A percentile compares a stretch with the other conserved stretches of the same genome.
These are phyloP conservation scores for Dendrocalamus latiflorus DNA, from an alignment of 202 grass and related monocot species.

Conservation along the genomic window DNA sequence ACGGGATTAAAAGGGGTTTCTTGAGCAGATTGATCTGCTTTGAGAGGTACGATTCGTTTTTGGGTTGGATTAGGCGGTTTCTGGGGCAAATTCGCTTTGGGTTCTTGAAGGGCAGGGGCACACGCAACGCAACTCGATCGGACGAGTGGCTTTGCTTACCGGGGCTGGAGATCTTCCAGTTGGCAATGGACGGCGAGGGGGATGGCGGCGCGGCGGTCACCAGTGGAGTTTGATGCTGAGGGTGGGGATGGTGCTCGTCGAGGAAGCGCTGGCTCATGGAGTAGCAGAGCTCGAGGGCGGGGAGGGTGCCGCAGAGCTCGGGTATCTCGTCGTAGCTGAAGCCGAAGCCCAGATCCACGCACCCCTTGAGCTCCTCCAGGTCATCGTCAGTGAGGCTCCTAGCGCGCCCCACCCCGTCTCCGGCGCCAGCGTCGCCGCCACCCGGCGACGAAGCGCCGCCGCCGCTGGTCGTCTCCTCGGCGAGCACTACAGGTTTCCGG, in stretches of 20 bases:
- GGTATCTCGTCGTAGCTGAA: conserved; percentile 80
- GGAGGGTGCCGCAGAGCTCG: conserved; percentile 50
- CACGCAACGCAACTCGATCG: neutral
- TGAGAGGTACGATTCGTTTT: no score
- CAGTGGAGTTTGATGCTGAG: neutral
- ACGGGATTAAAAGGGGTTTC: neutral
- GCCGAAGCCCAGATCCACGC: conserved; percentile 65
- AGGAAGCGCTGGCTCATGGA: conserved; percentile 64
- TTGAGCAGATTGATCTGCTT: neutral
- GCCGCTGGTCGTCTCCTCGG: neutral
- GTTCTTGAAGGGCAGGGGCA: neutral
- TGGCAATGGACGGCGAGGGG: conserved; percentile 34
- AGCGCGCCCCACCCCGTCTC: conserved; percentile 27
- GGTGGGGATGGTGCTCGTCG: conserved; percentile 31
- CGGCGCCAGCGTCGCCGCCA: no score
- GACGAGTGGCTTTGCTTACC: conserved; percentile 26
- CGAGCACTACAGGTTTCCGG: conserved; percentile 25
- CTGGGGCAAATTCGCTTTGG: neutral
- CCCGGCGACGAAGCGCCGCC: no score
- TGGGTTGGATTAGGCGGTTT: neutral
- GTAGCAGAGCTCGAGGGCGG: conserved; percentile 69
- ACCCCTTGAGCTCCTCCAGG: conserved; percentile 76
- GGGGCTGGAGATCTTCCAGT: conserved; percentile 77
- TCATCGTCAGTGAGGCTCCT: conserved; percentile 64
- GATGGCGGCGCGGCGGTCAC: neutral